Evolutionary conservation across 2,329 filamentous ascomycete species (phyloP), one percentile per base, ranked within the genome.

Genomic region (Ambrosiella xylebori): DNA sequence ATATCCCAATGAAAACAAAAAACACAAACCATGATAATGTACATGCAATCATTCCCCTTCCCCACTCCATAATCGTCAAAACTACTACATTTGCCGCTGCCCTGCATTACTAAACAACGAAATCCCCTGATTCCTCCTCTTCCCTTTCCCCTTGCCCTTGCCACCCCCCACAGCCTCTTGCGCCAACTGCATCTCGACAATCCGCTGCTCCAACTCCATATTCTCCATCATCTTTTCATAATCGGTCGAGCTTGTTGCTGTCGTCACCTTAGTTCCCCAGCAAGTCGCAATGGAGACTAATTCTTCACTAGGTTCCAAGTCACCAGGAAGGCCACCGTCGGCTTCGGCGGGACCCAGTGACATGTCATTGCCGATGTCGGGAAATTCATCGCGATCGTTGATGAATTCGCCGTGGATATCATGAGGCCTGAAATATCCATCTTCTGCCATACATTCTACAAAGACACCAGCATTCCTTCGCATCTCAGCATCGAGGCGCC

Each of bases 401-500:
- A 51, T 35, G 8, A 35, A 27, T 7, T n/a, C 47, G 2, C 47
- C 37, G 11, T 1, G 35, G n/a, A 54, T 39, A 2, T 41, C 36
- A 12, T 15, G 4, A 65, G 4, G 70, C 73, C 47, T n/a, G 72
- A 70, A 39, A 75, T 72, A 6, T 68, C 58, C 2, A 65, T 60
- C 13, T 74, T 71, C 52, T 64, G n/a, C 66, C 68, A 59, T 19
- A n/a, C 49, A 41, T 47, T 40, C 39, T 36, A 45, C 61, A 69
- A 70, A 53, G 69, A 17, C 71, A 65, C 53, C 72, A 68, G 3
- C 52, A 27, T 27, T 54, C 67, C 78, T 71, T 49, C 82, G 81
- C 60, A 88, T 76, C 13, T 82, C 80, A 5, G 83, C 80, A 1
- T 85, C 81, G 66, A 91, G 88, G 13, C 87, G 74, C 60, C 85